Evolutionary conservation across 2,329 filamentous ascomycete species (phyloP), one percentile per base, ranked within the genome.

Genomic region (Sporothrix sp.): DNA sequence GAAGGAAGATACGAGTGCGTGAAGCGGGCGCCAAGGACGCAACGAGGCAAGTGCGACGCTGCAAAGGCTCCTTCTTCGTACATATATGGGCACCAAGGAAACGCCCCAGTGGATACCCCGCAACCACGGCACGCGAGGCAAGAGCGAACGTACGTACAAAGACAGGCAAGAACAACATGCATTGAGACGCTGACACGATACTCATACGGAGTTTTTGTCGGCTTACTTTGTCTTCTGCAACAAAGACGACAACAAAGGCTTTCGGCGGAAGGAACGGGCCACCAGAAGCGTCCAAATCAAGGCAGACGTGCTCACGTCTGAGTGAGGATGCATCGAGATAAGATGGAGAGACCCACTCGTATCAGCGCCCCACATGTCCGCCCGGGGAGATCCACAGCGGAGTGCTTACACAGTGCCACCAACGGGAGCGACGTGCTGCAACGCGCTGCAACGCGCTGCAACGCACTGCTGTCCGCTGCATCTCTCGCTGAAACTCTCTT

Each of bases 401-500:
- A 48, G 33, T 8, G 5, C 11, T 16, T 4, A 30, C 27, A 44
- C 33, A 49, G 46, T 49, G 46, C 46, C 27, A 9, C 16, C 13
- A 21, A 40, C 35, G 35, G 43, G 25, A 18, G 25, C 33, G 27
- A 27, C 40, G n/a, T n/a, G n/a, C n/a, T n/a, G n/a, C n/a, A n/a
- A n/a, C n/a, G n/a, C n/a, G n/a, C n/a, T n/a, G n/a, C 39, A 28
- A 37, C 3, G 45, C 48, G 54, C 45, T 39, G n/a, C 7, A 16
- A 25, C 35, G 6, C 21, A 1, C 38, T 32, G 35, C 10, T 35
- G 8, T 18, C 30, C 23, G 54, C 57, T 56, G 10, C 27, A 51
- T 46, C 47, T 50, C 36, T 58, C 57, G 57, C 57, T 57, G 43
- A 56, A 58, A 55, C 39, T 50, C 20, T 16, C 35, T 33, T 20